A percentile compares a stretch with the other conserved stretches of the same genome.
These are phyloP conservation scores for Dacryopinax primogenitus DNA, from an alignment of 768 basidiomycete genomes.

Conservation along the genomic window DNA sequence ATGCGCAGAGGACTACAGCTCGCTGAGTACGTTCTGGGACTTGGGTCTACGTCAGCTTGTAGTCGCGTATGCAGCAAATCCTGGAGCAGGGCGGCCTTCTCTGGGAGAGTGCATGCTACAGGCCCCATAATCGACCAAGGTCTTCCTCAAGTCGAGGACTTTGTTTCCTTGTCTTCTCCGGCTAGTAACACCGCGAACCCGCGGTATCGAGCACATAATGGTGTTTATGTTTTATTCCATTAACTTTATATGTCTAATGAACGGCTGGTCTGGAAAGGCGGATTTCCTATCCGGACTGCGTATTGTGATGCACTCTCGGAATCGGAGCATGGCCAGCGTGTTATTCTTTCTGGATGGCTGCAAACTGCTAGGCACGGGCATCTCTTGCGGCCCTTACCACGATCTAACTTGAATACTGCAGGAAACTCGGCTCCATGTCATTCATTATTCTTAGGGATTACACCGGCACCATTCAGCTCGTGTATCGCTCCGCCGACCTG, in stretches of 20 bases:
- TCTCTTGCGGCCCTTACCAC: neutral
- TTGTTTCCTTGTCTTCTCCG: conserved; percentile 21
- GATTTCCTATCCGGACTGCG: conserved; percentile 52
- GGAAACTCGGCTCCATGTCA: conserved; percentile 32
- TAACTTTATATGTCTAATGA: too few relatives aligned
- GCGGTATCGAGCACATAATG: neutral
- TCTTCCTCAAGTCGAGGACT: conserved; percentile 13
- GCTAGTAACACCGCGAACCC: conserved; percentile 16
- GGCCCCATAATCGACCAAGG: neutral
- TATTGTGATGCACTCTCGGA: conserved; percentile 45
- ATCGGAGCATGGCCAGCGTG: conserved; percentile 40
- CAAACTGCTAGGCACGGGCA: conserved; percentile 18
- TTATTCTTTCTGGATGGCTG: conserved; percentile 72
- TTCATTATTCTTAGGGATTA: conserved; percentile 82
- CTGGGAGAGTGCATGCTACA: neutral
- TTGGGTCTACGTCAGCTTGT: neutral
- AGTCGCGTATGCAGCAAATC: neutral
- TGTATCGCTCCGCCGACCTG: conserved; percentile 39
- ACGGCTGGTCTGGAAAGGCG: conserved; percentile 29
- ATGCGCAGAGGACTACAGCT: neutral
- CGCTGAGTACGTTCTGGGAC: neutral
- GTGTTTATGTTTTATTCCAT: too few relatives aligned
- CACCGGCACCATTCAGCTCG: conserved; percentile 64
- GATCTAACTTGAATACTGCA: neutral
- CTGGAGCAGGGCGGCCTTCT: neutral